Evolutionary conservation across 495 filamentous ascomycete genomes (phyloP).

Genomic region (Penicillium samsonianum): DNA sequence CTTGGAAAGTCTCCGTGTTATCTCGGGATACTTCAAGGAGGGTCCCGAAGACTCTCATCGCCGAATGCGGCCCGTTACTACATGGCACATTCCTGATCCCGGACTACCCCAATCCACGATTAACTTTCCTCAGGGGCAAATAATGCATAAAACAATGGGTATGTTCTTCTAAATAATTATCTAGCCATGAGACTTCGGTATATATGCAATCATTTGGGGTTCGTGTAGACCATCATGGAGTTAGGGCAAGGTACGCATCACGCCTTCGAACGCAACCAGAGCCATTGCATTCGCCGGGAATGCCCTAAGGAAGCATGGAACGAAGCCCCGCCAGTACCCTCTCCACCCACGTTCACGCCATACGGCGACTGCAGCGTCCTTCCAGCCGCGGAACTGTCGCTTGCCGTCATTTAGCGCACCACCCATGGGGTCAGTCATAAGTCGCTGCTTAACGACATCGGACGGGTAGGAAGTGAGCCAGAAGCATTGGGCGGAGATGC

Average conservation of each 20-base stretch:
- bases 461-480: slow-evolving; percentile 90
- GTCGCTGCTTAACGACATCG: slow-evolving; percentile 95
- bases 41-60: slow-evolving; percentile 8
- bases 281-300: slow-evolving; percentile 98
- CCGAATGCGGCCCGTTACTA: slow-evolving; percentile 24
- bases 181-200: neutral
- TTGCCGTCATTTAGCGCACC: slow-evolving; percentile 66
- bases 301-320: slow-evolving; percentile 89
- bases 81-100: slow-evolving; percentile 25
- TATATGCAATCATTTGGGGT: slow-evolving; percentile 1
- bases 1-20: neutral
- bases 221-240: neutral
- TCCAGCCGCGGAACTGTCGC: slow-evolving; percentile 73
- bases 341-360: slow-evolving; percentile 70
- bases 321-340: slow-evolving; percentile 91
- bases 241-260: slow-evolving; percentile 75
- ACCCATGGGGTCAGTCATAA: slow-evolving; percentile 92
- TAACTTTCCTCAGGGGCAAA: neutral
- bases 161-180: slow-evolving; percentile 3
- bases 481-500: slow-evolving; percentile 87
- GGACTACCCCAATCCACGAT: neutral
- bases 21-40: slow-evolving; percentile 23
- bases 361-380: slow-evolving; percentile 74
- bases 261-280: slow-evolving; percentile 87
- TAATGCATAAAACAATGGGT: neutral